Base-by-base conservation (phyloP, 176 grass and related monocot genomes). In the Paspalum notatum region DNA sequence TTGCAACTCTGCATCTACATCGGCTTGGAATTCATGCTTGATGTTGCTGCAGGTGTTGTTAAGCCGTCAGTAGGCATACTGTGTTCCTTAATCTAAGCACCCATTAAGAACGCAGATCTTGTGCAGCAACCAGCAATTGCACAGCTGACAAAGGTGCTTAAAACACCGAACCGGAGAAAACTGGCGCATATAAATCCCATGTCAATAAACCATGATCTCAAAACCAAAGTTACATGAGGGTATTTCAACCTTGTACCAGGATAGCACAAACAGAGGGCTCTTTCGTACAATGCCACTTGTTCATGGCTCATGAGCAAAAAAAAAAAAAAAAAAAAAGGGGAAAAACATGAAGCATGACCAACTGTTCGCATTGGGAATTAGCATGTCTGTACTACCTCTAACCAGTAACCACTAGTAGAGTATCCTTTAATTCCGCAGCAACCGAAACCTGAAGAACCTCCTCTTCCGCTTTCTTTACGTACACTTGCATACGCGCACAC, bases 241-340 rank as follows among this genome's bases (percentile, higher is more conserved):
- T 78, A 70, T 53, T 73, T 40, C 14, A 83, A 20, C 68, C 57
- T 75, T 88, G 69, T 80, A 56, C 55, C 18, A 69, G 24, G 55
- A 80, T 8, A 54, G 12, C 45, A 42, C 41, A 68, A 62, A 57
- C 62, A 81, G 24, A 64, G 47, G 20, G 24, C 7, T 16, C 38
- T 8, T 40, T 54, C 49, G 18, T 32, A 84, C 75, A 71, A 71
- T 57, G 66, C 62, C 66, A 83, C 40, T 77, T 63, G 79, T 38
- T 76, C 63, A 55, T 76, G 64, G 68, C 47, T 68, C 72, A 78
- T 87, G 74, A 48, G 58, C 72, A 78, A 78, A 83, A 27, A 1
- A 3, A 25, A 12, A 74, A 16, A 20, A 41, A 79, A 27, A 1
- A 3, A 25, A 12, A 74, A 16, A 20, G n/a, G n/a, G n/a, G n/a